Conservation (phyloP, 768 basidiomycete genomes). For the Agaricus sinodeliciosus region DNA sequence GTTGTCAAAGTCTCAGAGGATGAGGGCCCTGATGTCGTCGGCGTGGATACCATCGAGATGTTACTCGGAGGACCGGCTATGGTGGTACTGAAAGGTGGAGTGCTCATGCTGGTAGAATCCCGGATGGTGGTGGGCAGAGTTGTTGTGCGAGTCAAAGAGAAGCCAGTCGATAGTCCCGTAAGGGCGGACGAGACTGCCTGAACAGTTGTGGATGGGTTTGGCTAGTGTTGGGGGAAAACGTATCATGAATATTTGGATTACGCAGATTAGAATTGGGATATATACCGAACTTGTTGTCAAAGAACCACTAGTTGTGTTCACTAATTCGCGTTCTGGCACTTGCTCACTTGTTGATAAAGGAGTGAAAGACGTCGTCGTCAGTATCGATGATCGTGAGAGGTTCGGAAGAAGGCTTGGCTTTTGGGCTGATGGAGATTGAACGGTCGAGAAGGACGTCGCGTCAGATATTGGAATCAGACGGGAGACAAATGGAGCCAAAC, state of each 20-base stretch:
- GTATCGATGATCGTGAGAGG: background rate
- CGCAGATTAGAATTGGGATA: background rate
- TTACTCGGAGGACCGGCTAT: background rate
- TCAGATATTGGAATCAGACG: too few relatives aligned
- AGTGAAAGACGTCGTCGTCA: background rate
- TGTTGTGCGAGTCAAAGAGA: background rate
- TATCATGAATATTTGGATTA: background rate
- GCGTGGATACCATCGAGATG: background rate
- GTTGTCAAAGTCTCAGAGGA: background rate
- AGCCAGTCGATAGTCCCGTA: background rate
- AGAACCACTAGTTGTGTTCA: background rate
- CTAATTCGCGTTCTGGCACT: background rate
- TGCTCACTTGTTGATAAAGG: background rate
- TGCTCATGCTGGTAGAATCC: background rate
- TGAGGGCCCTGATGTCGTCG: background rate
- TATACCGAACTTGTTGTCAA: constrained; percentile 1
- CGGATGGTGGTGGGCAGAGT: background rate
- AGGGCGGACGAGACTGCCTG: background rate
- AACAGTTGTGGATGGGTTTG: background rate
- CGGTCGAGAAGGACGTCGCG: background rate
- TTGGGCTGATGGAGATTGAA: background rate
- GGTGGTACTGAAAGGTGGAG: background rate
- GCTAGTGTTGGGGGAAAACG: background rate
- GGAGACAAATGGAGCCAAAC: too few relatives aligned
- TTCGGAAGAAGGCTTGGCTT: background rate